Evolutionary conservation across 23 red algal genomes (phyloP).

Genomic region (Gracilaria gracilis): DNA sequence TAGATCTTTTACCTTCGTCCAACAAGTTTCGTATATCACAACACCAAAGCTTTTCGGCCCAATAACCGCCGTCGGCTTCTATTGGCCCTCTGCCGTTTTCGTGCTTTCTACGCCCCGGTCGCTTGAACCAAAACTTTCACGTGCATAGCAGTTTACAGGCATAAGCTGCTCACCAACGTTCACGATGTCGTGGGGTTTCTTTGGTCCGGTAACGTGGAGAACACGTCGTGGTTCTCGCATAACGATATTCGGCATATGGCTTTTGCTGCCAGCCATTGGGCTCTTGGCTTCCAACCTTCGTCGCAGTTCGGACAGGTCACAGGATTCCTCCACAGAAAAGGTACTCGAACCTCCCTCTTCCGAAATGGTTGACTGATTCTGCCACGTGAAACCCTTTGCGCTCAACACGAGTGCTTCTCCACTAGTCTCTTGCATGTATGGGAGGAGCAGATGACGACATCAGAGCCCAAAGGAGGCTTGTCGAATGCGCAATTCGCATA

Average conservation of each 20-base stretch:
- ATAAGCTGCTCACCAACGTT: background rate
- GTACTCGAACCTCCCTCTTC: background rate
- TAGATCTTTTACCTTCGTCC: background rate
- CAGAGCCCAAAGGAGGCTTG: background rate
- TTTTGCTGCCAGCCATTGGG: slow-evolving; percentile 32
- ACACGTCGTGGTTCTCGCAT: slow-evolving; percentile 36
- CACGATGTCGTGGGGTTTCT: slow-evolving; percentile 55
- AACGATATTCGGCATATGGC: slow-evolving; percentile 48
- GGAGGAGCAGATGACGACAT: background rate
- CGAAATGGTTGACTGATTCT: background rate
- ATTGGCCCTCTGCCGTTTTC: background rate
- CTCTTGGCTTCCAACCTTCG: background rate
- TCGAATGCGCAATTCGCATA: background rate
- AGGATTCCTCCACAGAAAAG: background rate
- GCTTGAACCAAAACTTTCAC: background rate
- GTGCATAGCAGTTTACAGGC: background rate
- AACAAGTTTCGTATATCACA: background rate
- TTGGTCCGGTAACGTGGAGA: slow-evolving; percentile 59
- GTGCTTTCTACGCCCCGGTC: background rate
- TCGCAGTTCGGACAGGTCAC: background rate
- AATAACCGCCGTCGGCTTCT: background rate
- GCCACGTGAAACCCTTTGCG: background rate
- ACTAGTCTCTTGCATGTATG: background rate
- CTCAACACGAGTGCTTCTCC: background rate
- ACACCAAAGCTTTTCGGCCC: background rate